Base-by-base conservation (phyloP, 345 rosid genomes). In the Streptanthus diversifolius region DNA sequence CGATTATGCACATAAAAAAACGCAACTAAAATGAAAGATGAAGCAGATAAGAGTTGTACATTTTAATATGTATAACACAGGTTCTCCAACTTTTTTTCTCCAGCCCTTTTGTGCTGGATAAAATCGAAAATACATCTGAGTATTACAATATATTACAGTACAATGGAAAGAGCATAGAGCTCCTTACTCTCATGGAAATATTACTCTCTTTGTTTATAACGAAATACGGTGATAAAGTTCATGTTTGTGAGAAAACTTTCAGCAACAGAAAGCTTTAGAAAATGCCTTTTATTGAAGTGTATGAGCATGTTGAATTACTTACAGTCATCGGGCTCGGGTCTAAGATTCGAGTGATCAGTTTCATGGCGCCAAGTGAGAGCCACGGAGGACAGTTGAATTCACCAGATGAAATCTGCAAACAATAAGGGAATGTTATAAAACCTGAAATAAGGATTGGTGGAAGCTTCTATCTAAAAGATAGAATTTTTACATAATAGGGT, bases 241-340 rank as follows among this genome's bases (percentile, higher is more conserved):
- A 74, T 57, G 55, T 4, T 64, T 21, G 21, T 32, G 15, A 9
- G 24, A 48, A 29, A 51, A 29, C 3, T 60, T 14, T 52, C 24
- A 60, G 68, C 37, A 59, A 19, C 40, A n/a, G 9, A 40, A 19
- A 54, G 8, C 49, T 44, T 44, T 15, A 15, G 18, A 18, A 45
- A 18, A 19, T 11, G 35, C 48, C 9, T 10, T 48, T 47, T 10
- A 18, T 39, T 14, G 15, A 29, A 21, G 10, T 19, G 19, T 49
- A 3, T 11, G 7, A 41, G 10, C 48, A 37, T 11, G 29, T 25
- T 11, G 5, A 76, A 79, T 55, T 30, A 82, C 96, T 86, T 79
- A 95, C 99, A 12, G 92, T 90, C 90, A 90, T 85, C 15, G 97
- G 97, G 68, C 88, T 91, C 7, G 97, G 97, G 80, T 91, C 95